Conservation (phyloP, 495 filamentous ascomycete species). For the Extremus antarcticus region DNA sequence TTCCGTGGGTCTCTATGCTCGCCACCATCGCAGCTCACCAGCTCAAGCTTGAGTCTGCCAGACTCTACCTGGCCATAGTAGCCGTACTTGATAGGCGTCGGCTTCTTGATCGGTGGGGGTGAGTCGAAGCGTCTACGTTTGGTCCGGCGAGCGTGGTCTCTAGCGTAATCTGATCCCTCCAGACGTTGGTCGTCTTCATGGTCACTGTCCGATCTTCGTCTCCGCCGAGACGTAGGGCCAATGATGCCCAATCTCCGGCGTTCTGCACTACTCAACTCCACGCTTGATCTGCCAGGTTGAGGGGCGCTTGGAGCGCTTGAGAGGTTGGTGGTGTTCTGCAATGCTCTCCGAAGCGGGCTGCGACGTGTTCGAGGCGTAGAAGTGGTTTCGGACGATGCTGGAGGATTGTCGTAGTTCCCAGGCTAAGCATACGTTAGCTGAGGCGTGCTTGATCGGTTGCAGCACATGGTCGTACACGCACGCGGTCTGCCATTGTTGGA, state of each 20-base stretch:
- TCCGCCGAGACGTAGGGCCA: slow-evolving; percentile 12
- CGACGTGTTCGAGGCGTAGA: slow-evolving; percentile 12
- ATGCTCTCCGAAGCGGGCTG: slow-evolving; percentile 4
- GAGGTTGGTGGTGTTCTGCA: slow-evolving; percentile 7
- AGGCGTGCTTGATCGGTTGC: neutral
- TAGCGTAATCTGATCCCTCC: slow-evolving; percentile 3
- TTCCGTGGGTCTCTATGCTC: slow-evolving; percentile 36
- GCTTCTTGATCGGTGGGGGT: slow-evolving; percentile 28
- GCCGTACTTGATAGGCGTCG: slow-evolving; percentile 55
- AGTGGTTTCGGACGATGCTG: slow-evolving; percentile 2
- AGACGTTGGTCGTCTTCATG: neutral
- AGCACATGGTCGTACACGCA: neutral
- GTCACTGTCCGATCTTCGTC: neutral
- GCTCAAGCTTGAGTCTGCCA: slow-evolving; percentile 69
- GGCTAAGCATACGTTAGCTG: neutral
- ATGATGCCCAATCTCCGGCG: slow-evolving; percentile 1
- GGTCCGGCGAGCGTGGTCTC: slow-evolving; percentile 32
- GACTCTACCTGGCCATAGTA: slow-evolving; percentile 74
- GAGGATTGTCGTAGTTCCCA: slow-evolving; percentile 9
- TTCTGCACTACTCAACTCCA: neutral
- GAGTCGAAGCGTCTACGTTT: slow-evolving; percentile 71
- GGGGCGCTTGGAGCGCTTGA: neutral
- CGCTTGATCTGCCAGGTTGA: too few relatives aligned
- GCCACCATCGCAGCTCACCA: slow-evolving; percentile 82
- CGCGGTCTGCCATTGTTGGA: neutral